A percentile compares a stretch with the other conserved stretches of the same genome.
Conservation (phyloP, 768 basidiomycete species). For the Nevesoporus exiguus region DNA sequence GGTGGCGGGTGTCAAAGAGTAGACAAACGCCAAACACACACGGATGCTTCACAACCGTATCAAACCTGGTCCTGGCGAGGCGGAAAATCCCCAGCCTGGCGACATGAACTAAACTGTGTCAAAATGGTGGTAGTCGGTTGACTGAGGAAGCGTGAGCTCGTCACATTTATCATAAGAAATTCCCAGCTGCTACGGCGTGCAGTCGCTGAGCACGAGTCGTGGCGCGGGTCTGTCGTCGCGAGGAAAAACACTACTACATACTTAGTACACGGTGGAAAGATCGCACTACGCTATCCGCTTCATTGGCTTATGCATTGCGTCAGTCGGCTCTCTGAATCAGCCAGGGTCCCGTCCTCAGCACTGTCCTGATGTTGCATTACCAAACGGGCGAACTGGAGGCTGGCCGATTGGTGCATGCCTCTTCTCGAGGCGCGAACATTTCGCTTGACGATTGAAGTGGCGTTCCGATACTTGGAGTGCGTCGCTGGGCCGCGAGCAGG, state of each 20-base stretch:
- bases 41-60: constrained; percentile 27
- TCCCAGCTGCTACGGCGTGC: constrained; percentile 15
- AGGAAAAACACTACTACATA: not conserved
- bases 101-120: constrained; percentile 21
- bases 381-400: constrained; percentile 30
- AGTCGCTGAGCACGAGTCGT: constrained; percentile 1
- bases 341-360: constrained; percentile 19
- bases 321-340: constrained; percentile 27
- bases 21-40: constrained; percentile 26
- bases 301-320: constrained; percentile 31
- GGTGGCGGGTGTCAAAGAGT: constrained; percentile 29
- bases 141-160: constrained; percentile 18
- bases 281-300: not conserved
- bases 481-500: constrained; percentile 45
- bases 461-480: constrained; percentile 55
- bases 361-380: constrained; percentile 31
- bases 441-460: constrained; percentile 51
- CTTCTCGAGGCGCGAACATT: constrained; percentile 43
- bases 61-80: constrained; percentile 22
- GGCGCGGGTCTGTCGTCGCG: not conserved
- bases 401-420: constrained; percentile 15
- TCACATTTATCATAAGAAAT: constrained; percentile 29
- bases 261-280: not conserved
- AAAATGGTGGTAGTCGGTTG: constrained; percentile 22
- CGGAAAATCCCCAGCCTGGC: constrained; percentile 11